Evolutionary conservation across 352 stramenopile species (phyloP), one percentile per base, ranked within the genome.

Genomic region (Globisporangium nodosum): DNA sequence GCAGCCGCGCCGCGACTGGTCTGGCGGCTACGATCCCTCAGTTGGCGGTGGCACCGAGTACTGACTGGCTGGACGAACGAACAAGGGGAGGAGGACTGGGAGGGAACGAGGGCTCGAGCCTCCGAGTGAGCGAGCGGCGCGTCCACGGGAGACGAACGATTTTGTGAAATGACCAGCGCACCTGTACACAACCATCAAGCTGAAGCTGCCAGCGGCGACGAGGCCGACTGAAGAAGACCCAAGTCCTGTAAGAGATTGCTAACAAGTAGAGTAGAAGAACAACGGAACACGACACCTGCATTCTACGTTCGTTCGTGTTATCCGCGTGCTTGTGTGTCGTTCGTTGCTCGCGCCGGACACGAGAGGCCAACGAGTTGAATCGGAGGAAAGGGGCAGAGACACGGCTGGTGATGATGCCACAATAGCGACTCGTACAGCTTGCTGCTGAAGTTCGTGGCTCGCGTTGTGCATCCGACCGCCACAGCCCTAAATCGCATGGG

Each of bases 1-100:
- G 9, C 61, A 60, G 40, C 71, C 71, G 6, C 67, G 73, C 30
- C 74, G 81, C 45, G 81, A 91, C 46, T 89, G 78, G 51, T 85
- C 78, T 61, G 68, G 69, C 27, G 78, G 61, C 56, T 85, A 81
- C 42, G 73, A 85, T 30, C 62, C 73, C 20, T 66, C 72, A 5
- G 5, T 27, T 21, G 61, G 33, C 46, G 35, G 20, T 21, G 21
- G 42, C 15, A 46, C 27, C 1, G 46, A 58, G 63, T 80, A 79
- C 70, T 66, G 52, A 72, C 65, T 70, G 57, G 72, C 60, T 68
- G 24, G 24, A 8, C 12, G 20, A 24, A n/a, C 21, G n/a, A 35
- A 15, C 47, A 35, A 8, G 11, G 7, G 24, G 24, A 1, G 5
- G n/a, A n/a, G 40, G 16, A 46, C 7, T 49, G 43, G 20, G 11